phyloP scores from a whole-genome alignment of 2,329 filamentous ascomycete genomes.

The Pseudocercospora musae region DNA sequence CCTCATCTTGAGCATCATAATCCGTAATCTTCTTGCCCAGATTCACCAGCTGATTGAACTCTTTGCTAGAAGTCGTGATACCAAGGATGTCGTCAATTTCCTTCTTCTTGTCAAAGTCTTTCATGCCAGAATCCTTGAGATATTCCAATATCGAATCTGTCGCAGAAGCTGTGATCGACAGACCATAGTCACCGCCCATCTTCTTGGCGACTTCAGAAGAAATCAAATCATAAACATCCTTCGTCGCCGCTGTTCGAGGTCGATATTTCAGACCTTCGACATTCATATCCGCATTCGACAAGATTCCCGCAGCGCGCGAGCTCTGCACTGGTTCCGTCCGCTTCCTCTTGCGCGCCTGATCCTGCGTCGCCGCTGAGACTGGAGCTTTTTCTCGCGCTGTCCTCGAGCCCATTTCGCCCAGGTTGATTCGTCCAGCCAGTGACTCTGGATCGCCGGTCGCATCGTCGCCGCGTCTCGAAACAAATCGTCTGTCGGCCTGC shows the following conservation, averaged over 20 bases:
- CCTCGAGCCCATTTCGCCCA: slow-evolving; percentile 89
- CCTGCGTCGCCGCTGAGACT: slow-evolving; percentile 55
- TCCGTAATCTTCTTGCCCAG: slow-evolving; percentile 98
- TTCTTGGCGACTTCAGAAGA: slow-evolving; percentile 83
- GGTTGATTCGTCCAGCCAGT: slow-evolving; percentile 86
- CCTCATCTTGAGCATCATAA: slow-evolving; percentile 93
- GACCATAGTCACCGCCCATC: slow-evolving; percentile 88
- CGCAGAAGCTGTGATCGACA: slow-evolving; percentile 87
- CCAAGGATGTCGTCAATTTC: slow-evolving; percentile 92
- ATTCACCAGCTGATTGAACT: slow-evolving; percentile 96
- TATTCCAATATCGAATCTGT: slow-evolving; percentile 89
- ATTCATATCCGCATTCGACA: slow-evolving; percentile 78
- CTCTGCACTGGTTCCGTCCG: slow-evolving; percentile 65
- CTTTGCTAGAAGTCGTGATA: slow-evolving; percentile 74
- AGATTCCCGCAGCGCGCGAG: slow-evolving; percentile 68
- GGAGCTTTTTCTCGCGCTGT: slow-evolving; percentile 76
- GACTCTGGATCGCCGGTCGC: slow-evolving; percentile 96
- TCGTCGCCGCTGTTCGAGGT: slow-evolving; percentile 84
- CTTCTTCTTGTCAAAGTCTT: slow-evolving; percentile 98
- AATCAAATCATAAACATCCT: slow-evolving; percentile 91
- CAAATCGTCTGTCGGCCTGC: slow-evolving; percentile 97
- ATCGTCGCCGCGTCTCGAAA: slow-evolving; percentile 88
- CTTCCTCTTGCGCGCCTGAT: slow-evolving; percentile 79
- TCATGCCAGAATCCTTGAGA: slow-evolving; percentile 90
- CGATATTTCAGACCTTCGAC: slow-evolving; percentile 91